phyloP scores from a whole-genome alignment of 192 early-diverging fungal species.

The Obelidium mucronatum region DNA sequence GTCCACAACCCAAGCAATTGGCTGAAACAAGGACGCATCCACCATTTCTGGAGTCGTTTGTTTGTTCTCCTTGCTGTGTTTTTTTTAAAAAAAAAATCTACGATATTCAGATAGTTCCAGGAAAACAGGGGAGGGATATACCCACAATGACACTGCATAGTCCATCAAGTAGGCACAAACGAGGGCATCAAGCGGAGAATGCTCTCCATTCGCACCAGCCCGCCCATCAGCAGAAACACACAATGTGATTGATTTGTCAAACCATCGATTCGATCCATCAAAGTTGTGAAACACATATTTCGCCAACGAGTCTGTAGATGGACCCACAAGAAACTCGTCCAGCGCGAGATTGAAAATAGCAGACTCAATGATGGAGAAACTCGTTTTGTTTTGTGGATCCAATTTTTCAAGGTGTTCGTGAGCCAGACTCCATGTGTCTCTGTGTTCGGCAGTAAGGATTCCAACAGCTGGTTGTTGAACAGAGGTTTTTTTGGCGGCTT shows the following conservation, averaged over 20 bases:
- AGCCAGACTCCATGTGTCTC: slow-evolving; percentile 81
- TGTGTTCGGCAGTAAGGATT: slow-evolving; percentile 78
- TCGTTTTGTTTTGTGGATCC: slow-evolving; percentile 64
- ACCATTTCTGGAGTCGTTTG: not conserved
- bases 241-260: slow-evolving; percentile 80
- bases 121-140: slow-evolving; percentile 1
- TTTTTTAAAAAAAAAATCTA: slow-evolving; percentile 30
- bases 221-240: slow-evolving; percentile 79
- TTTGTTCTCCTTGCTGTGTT: slow-evolving; percentile 30
- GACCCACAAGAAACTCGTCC: slow-evolving; percentile 67
- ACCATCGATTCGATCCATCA: slow-evolving; percentile 89
- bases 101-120: no score
- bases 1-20: slow-evolving; percentile 50
- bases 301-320: slow-evolving; percentile 5
- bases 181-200: slow-evolving; percentile 87
- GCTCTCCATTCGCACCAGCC: slow-evolving; percentile 62
- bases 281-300: slow-evolving; percentile 63
- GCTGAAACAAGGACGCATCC: not conserved
- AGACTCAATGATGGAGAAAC: slow-evolving; percentile 70
- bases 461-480: slow-evolving; percentile 59
- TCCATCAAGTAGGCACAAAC: slow-evolving; percentile 71
- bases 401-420: slow-evolving; percentile 72
- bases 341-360: slow-evolving; percentile 78
- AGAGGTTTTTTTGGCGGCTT: slow-evolving; percentile 51
- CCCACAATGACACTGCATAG: slow-evolving; percentile 44